These are phyloP conservation scores for Alternaria sp. DNA, from an alignment of 2,329 filamentous ascomycete genomes.

Conservation along the genomic window DNA sequence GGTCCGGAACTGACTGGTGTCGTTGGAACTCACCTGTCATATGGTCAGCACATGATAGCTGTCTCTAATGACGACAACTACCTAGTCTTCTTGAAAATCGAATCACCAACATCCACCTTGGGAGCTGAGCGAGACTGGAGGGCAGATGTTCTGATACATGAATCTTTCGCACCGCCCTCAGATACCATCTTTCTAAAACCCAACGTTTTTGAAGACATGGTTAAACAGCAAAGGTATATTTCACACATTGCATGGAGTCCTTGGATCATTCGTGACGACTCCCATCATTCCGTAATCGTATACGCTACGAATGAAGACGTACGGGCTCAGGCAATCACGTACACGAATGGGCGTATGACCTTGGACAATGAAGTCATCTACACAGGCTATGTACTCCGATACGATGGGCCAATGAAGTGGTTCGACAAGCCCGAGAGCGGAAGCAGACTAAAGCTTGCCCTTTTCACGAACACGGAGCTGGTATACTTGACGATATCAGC, in stretches of 20 bases:
- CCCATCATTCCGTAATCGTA: constrained; percentile 43
- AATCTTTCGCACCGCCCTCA: constrained; percentile 27
- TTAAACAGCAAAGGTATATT: constrained; percentile 45
- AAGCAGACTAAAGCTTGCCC: constrained; percentile 35
- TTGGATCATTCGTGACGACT: constrained; percentile 37
- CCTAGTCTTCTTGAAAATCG: constrained; percentile 48
- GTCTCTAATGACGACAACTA: constrained; percentile 55
- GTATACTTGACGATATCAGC: constrained; percentile 37
- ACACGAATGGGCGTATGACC: constrained; percentile 21
- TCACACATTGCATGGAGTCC: constrained; percentile 53
- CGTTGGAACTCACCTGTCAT: constrained; percentile 39
- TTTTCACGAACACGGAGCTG: constrained; percentile 44
- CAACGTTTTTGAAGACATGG: constrained; percentile 41
- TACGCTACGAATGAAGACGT: constrained; percentile 50
- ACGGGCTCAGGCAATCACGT: constrained; percentile 34
- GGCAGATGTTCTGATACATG: constrained; percentile 38
- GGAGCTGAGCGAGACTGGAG: constrained; percentile 38
- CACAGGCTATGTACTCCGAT: constrained; percentile 29
- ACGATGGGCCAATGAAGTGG: constrained; percentile 44
- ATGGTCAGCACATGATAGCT: constrained; percentile 47
- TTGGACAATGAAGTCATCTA: constrained; percentile 38
- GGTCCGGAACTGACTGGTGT: constrained; percentile 11
- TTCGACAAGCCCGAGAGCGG: constrained; percentile 26
- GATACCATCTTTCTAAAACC: constrained; percentile 24
- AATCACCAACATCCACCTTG: constrained; percentile 50